Base-by-base conservation (phyloP, 2,329 filamentous ascomycete species). In the Beauveria pseudobassiana region DNA sequence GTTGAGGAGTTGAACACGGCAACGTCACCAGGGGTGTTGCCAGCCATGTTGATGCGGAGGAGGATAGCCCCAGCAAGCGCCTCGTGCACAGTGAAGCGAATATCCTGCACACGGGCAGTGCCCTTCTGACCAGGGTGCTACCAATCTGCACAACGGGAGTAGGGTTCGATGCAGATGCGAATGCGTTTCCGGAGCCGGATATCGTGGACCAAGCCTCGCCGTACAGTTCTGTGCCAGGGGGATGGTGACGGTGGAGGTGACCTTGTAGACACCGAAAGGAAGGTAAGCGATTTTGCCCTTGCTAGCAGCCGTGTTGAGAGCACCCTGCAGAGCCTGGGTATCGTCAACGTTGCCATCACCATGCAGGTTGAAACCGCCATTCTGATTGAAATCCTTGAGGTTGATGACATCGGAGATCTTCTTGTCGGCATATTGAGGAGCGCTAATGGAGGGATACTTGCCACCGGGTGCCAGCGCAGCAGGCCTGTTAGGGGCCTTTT, bases 271-370 rank as follows among this genome's bases (percentile, higher is more conserved):
- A 53, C 84, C 84, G 64, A 79, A 76, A 68, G 85, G 82, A 63
- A 87, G 76, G 73, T 80, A 86, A 9, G 84, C 70, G 54, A 87
- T 75, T 63, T 81, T 77, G 22, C 76, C 75, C n/a, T 73, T 68
- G 0, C 73, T 69, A 3, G 76, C 77, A 3, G 84, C 83, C 2
- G 70, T 71, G 68, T 77, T 75, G 68, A 89, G 79, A n/a, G 81
- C 79, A 1, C 68, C 71, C 68, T 88, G 83, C 14, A 89, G 76
- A 2, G 82, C 82, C 3, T 74, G 72, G 3, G 86, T 87, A 67
- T 87, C 84, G 69, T 87, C 85, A 1, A 81, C 80, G 2, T 71
- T 70, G 14, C 82, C 85, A 68, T 87, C 78, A 53, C 84, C 84
- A 48, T 53, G 61, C 34, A 62, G 28, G 42, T 48, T 59, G 61